Percentiles rank a stretch among this genome's conserved stretches.
These are phyloP conservation scores for Artomyces pyxidatus DNA, from an alignment of 768 basidiomycete genomes.

Conservation along the genomic window DNA sequence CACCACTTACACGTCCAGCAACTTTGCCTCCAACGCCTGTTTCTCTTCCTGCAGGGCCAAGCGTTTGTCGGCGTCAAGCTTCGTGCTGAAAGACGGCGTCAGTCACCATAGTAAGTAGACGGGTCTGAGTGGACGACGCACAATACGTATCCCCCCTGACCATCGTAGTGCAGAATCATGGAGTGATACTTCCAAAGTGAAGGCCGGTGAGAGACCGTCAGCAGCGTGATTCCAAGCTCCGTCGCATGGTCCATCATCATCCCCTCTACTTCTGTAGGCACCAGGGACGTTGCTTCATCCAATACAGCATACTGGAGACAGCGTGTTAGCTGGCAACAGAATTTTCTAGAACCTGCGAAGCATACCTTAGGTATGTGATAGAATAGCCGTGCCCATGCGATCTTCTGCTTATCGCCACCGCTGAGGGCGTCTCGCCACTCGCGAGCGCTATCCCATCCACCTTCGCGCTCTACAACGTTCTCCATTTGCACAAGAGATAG, in stretches of 20 bases:
- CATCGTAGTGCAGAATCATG: slow-evolving; percentile 86
- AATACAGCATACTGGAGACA: slow-evolving; percentile 87
- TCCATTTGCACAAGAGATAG: slow-evolving; percentile 80
- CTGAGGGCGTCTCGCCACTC: slow-evolving; percentile 94
- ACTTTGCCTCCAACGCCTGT: slow-evolving; percentile 74
- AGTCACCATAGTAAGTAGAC: neutral
- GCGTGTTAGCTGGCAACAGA: slow-evolving; percentile 1
- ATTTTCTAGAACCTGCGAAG: slow-evolving; percentile 1
- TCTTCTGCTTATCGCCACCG: slow-evolving; percentile 94
- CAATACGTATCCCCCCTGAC: slow-evolving; percentile 95
- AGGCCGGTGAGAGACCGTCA: slow-evolving; percentile 93
- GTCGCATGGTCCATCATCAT: slow-evolving; percentile 93
- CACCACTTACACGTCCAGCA: slow-evolving; percentile 84
- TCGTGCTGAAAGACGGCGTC: slow-evolving; percentile 55
- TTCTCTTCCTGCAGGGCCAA: slow-evolving; percentile 93
- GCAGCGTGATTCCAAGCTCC: slow-evolving; percentile 76
- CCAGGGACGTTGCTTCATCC: slow-evolving; percentile 93
- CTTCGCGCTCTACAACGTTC: slow-evolving; percentile 82
- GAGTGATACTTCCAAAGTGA: slow-evolving; percentile 91
- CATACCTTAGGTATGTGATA: slow-evolving; percentile 88
- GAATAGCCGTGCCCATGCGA: slow-evolving; percentile 94
- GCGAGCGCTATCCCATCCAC: slow-evolving; percentile 86
- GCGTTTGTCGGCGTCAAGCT: slow-evolving; percentile 83
- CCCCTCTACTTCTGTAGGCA: slow-evolving; percentile 88
- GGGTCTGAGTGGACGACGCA: slow-evolving; percentile 30